Conservation (phyloP, 179 eudicot species). For the Actinidia arguta region DNA sequence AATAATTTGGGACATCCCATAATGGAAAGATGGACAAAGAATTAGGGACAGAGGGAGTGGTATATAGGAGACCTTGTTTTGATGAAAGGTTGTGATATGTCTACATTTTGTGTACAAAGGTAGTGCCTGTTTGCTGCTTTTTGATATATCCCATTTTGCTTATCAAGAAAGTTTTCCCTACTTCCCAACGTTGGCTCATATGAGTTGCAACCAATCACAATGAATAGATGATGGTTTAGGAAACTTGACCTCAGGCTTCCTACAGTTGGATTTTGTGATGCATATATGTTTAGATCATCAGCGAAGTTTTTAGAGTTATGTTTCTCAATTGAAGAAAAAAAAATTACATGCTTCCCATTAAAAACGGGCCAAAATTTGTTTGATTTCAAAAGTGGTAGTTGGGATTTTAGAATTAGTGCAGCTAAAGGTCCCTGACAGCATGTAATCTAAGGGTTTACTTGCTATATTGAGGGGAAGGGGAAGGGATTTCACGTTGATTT, state of each 20-base stretch:
- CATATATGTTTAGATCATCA: too few relatives aligned
- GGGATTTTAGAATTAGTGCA: neutral
- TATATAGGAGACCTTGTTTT: too few relatives aligned
- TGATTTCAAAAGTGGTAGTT: neutral
- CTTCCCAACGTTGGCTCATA: neutral
- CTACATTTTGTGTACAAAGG: neutral
- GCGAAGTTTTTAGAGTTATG: neutral
- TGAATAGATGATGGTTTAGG: neutral
- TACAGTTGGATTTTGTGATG: neutral
- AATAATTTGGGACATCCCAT: too few relatives aligned
- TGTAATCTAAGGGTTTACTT: neutral
- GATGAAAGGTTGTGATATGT: neutral
- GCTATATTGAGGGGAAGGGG: neutral
- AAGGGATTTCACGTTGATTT: neutral
- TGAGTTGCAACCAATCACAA: neutral
- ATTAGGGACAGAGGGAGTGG: too few relatives aligned
- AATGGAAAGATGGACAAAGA: too few relatives aligned
- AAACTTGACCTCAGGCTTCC: neutral
- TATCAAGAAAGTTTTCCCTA: neutral
- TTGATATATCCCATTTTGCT: too few relatives aligned
- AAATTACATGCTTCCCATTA: neutral
- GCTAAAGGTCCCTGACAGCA: neutral
- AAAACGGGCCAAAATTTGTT: neutral
- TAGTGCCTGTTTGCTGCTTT: neutral
- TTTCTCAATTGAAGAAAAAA: neutral